Percentiles rank a stretch among this genome's conserved stretches.
Evolutionary conservation across 345 rosid genomes (phyloP).

Genomic region (Lepidium aucheri): DNA sequence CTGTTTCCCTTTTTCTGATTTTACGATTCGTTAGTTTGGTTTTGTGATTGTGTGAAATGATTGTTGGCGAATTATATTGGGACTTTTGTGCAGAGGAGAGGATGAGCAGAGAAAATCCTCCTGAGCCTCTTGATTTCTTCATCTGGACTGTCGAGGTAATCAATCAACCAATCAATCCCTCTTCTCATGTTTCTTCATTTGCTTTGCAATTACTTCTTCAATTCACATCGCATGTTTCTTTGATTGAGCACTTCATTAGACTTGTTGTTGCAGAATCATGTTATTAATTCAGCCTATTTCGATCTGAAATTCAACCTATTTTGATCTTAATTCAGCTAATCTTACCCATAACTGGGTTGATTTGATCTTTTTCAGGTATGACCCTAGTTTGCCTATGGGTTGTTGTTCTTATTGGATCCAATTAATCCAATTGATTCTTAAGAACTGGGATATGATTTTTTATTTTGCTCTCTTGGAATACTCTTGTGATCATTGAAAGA

Average conservation of each 20-base stretch:
- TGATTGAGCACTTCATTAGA: not conserved
- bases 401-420: constrained; percentile 9
- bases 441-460: not conserved
- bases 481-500: not conserved
- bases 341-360: not conserved
- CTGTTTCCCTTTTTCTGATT: not conserved
- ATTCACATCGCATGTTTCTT: not conserved
- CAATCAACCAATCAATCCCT: not conserved
- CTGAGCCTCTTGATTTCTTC: constrained; percentile 99
- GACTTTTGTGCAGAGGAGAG: constrained; percentile 17
- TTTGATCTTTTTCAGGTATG: constrained; percentile 14
- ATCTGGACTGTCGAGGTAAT: constrained; percentile 97
- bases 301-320: not conserved
- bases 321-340: not conserved
- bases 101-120: constrained; percentile 74
- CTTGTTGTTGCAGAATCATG: not conserved
- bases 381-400: not conserved
- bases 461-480: not conserved
- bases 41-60: not conserved
- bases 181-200: not conserved
- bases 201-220: not conserved
- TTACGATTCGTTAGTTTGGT: not conserved
- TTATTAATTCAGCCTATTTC: not conserved
- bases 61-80: constrained; percentile 11
- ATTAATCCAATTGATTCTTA: not conserved